Evolutionary conservation across 805 yeast genomes (phyloP), one percentile per base, ranked within the genome.

Genomic region (Suhomyces tanzawaensis): DNA sequence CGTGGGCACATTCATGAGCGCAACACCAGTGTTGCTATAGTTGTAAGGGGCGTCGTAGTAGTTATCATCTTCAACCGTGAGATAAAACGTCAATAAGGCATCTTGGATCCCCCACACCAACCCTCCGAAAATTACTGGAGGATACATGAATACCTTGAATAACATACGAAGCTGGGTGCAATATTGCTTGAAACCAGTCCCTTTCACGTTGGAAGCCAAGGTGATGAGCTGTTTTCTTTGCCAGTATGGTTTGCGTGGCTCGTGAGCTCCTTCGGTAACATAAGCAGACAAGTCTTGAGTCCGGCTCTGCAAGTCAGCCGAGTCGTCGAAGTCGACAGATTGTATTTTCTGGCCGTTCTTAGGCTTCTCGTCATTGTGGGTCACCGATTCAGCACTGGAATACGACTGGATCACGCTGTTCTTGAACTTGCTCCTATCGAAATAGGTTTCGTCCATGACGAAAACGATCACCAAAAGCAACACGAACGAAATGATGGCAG

Each of bases 21-120:
- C 89, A 18, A 85, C 86, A 25, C 81, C 85, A 4, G 74, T 71
- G 47, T 80, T 72, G 12, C 79, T 67, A 52, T 81, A 82, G 57
- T 75, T 74, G 71, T 77, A 84, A 8, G 93, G 91, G 0, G 72
- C 71, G 40, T 72, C 81, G 36, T 78, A 77, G 62, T 79, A 84
- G 46, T 69, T 65, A 39, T 80, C 80, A 42, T 83, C 89, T 54
- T 82, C 85, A 8, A 85, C 76, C 2, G 90, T 83, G 45, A 85
- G 58, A 57, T 83, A 85, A 50, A 85, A 84, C 0, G 90, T 77
- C 46, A 84, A 69, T 53, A 82, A 80, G 0, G 88, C 85, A 53
- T 82, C 88, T 57, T 84, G 91, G 41, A 79, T 68, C 31, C 91
- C 91, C 91, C 91, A 85, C 46, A 83, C 77, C n/a, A 81, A 42